Conservation (phyloP, 192 early-diverging fungal species). For the Backusella westeae region DNA sequence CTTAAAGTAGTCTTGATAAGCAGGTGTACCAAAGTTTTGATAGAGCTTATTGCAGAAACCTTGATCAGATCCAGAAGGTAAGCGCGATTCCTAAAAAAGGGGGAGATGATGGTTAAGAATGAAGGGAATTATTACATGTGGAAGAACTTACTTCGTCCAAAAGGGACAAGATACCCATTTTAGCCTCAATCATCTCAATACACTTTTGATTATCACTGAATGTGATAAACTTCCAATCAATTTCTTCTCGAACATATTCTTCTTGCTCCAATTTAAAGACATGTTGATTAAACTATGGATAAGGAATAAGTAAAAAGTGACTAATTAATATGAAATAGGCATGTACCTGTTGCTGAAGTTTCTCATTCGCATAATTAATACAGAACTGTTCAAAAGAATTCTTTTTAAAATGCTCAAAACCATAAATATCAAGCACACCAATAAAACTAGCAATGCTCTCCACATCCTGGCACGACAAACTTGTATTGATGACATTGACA, state of each 20-base stretch:
- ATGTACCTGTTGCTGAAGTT: constrained; percentile 87
- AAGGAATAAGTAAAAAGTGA: background rate
- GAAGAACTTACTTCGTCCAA: constrained; percentile 82
- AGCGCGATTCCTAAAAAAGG: constrained; percentile 44
- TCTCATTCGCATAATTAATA: constrained; percentile 97
- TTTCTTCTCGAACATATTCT: constrained; percentile 94
- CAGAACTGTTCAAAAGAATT: constrained; percentile 99
- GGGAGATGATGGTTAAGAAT: background rate
- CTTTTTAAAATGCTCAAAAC: constrained; percentile 99
- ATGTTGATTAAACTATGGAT: constrained; percentile 87
- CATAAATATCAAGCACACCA: constrained; percentile 99
- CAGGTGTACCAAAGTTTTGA: constrained; percentile 70
- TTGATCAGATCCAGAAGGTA: constrained; percentile 87
- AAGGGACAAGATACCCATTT: constrained; percentile 89
- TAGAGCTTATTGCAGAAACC: constrained; percentile 90
- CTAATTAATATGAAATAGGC: too few relatives aligned
- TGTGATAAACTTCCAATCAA: constrained; percentile 98
- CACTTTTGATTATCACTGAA: constrained; percentile 99
- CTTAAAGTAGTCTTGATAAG: constrained; percentile 75
- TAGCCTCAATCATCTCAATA: constrained; percentile 98
- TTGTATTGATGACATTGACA: constrained; percentile 85
- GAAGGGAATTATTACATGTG: background rate
- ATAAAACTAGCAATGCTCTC: constrained; percentile 67
- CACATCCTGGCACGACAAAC: constrained; percentile 60
- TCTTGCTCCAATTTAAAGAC: constrained; percentile 99